A percentile compares a stretch with the other conserved stretches of the same genome.
Conservation (phyloP, 129 eudicot genomes). For the Solidago caesia region DNA sequence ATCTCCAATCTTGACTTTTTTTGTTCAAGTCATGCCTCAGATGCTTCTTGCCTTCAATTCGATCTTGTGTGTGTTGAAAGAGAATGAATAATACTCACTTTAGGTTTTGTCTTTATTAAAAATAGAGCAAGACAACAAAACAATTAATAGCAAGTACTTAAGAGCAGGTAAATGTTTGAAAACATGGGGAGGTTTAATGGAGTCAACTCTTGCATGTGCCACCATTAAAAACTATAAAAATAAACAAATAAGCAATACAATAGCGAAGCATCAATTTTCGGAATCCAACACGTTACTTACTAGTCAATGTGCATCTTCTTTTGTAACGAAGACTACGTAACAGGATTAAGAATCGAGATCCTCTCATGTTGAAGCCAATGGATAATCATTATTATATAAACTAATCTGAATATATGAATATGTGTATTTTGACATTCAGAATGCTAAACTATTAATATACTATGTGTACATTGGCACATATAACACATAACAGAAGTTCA, state of each 20-base stretch:
- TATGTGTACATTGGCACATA: not conserved
- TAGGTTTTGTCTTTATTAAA: constrained; percentile 17
- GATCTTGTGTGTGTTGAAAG: constrained; percentile 31
- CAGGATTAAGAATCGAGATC: not conserved
- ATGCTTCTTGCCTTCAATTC: constrained; percentile 17
- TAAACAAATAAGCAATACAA: not conserved
- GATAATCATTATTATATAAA: not conserved
- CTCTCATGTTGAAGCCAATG: no score
- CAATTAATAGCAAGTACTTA: constrained; percentile 15
- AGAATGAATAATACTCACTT: constrained; percentile 8
- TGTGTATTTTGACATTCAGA: not conserved
- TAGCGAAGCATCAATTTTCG: constrained; percentile 4
- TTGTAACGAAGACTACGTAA: not conserved
- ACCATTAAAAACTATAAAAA: constrained; percentile 9
- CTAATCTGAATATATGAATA: not conserved
- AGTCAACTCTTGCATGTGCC: constrained; percentile 68
- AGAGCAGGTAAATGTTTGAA: constrained; percentile 32
- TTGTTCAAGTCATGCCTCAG: not conserved
- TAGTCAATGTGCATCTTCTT: not conserved
- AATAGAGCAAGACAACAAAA: constrained; percentile 23
- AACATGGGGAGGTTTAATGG: constrained; percentile 44
- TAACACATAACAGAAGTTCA: not conserved
- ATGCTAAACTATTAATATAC: not conserved
- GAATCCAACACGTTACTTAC: constrained; percentile 3
- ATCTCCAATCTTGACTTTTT: constrained; percentile 15